A percentile compares a stretch with the other conserved stretches of the same genome.
Conservation (phyloP, 1,284 basidiomycete species). For the Apiotrichum sp. region DNA sequence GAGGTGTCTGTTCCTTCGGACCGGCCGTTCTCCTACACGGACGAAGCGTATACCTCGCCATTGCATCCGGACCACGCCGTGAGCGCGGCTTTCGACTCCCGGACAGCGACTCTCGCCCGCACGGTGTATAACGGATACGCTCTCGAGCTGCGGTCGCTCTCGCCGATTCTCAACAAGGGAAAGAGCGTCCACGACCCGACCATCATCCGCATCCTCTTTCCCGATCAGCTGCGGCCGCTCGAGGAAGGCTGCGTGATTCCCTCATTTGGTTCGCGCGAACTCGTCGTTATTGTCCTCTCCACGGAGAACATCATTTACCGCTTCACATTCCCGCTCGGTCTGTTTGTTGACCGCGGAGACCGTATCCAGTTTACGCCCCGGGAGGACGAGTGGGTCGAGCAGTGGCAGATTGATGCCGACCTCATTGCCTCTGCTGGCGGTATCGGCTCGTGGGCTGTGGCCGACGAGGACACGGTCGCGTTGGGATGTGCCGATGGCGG, state of each 20-base stretch:
- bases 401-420: conserved; percentile 35
- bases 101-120: conserved; percentile 65
- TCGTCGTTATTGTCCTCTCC: conserved; percentile 68
- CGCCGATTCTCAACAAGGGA: conserved; percentile 29
- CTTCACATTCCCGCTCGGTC: conserved; percentile 56
- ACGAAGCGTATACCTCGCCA: conserved; percentile 50
- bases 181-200: conserved; percentile 44
- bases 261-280: conserved; percentile 53
- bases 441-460: conserved; percentile 57
- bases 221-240: conserved; percentile 59
- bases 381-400: conserved; percentile 34
- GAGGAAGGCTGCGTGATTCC: conserved; percentile 52
- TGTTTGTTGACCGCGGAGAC: conserved; percentile 21
- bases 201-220: conserved; percentile 70
- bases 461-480: conserved; percentile 62
- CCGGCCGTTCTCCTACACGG: conserved; percentile 49
- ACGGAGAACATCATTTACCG: conserved; percentile 68
- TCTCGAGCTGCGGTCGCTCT: conserved; percentile 68
- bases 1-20: conserved; percentile 41
- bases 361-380: conserved; percentile 26
- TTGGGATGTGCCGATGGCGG: conserved; percentile 64
- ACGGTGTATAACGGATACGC: conserved; percentile 67
- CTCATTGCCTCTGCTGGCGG: conserved; percentile 24
- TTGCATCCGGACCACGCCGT: conserved; percentile 67
- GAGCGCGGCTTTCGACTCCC: conserved; percentile 56